Base-by-base conservation (phyloP, 768 basidiomycete genomes). In the Vararia minispora region DNA sequence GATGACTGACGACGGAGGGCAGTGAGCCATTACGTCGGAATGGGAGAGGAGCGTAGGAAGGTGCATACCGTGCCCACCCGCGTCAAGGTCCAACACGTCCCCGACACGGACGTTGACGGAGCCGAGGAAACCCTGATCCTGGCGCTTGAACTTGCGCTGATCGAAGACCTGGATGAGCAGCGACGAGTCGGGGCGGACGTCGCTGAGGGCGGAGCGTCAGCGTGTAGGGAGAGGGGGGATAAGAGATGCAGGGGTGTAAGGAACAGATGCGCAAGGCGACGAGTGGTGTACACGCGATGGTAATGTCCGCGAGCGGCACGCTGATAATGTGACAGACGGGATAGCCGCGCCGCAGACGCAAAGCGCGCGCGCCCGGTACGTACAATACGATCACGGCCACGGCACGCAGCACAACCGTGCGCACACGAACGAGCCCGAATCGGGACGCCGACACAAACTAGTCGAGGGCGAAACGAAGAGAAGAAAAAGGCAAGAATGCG, bases 121-220 rank as follows among this genome's bases (percentile, higher is more conserved):
- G 34, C 70, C 70, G 22, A 71, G 57, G 55, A 65, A 69, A 7
- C 63, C 88, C 65, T 91, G 89, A 56, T 91, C 89, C 50, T 79
- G 74, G 57, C 77, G 78, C 63, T 72, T 88, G 63, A 86, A 90
- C 58, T 85, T 88, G 54, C 76, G 72, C 59, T 88, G 79, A 66
- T 94, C 90, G 54, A 91, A 90, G 42, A 94, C 74, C 62, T 92
- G 87, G 32, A 92, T 83, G 18, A 72, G 69, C 52, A 92, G 70
- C 49, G 87, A 89, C 21, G 76, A 76, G 44, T 74, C 77, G 31
- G n/a, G n/a, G n/a, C 73, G 79, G 47, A 90, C 74, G 44, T 67
- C 69, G 47, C 86, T 86, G 47, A 4, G 18, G n/a, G n/a, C n/a
- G n/a, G 28, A 43, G 37, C 25, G 40, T 26, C 21, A 22, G 47